Base-by-base conservation (phyloP, 371 early-diverging fungal genomes). In the Rhizopus stolonifer region DNA sequence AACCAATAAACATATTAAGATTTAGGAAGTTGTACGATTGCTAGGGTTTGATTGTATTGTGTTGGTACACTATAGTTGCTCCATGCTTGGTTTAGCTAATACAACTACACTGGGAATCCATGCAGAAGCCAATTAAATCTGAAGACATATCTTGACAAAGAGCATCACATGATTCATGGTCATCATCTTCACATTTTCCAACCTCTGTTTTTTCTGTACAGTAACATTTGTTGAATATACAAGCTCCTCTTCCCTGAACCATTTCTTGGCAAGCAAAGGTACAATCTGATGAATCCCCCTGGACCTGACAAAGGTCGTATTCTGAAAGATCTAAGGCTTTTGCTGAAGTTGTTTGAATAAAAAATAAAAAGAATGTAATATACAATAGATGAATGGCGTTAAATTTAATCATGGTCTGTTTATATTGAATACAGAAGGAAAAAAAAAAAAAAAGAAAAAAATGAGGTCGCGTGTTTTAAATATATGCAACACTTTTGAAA, bases 151-250 rank as follows among this genome's bases (percentile, higher is more conserved):
- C 67, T 60, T 69, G 67, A 56, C 73, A 73, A 21, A 69, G 42
- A 18, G 73, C 61, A 49, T 73, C 67, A 38, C 73, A 73, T 14
- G 52, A 54, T 53, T 73, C 73, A 34, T 73, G 73, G 32, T 73
- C 60, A 29, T 69, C 60, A 38, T 73, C 70, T 40, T 67, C 60
- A 17, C 68, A 67, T 47, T 57, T 56, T 25, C 63, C 62, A 23
- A 64, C 50, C n/a, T 58, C 68, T 49, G 61, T 47, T 17, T 60
- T 48, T 42, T 73, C 70, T 1, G 70, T 70, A 44, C 74, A 73
- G 25, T 67, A 73, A 33, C 74, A 73, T 50, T 52, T 61, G 36
- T 62, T 54, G 31, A 64, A 61, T 5, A 73, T 56, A 46, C 73
- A 73, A 15, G 61, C 56, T 33, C 73, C 73, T 46, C 60, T 54